Evolutionary conservation across 1,284 basidiomycete genomes (phyloP).

Genomic region (Trichosporon asahii): DNA sequence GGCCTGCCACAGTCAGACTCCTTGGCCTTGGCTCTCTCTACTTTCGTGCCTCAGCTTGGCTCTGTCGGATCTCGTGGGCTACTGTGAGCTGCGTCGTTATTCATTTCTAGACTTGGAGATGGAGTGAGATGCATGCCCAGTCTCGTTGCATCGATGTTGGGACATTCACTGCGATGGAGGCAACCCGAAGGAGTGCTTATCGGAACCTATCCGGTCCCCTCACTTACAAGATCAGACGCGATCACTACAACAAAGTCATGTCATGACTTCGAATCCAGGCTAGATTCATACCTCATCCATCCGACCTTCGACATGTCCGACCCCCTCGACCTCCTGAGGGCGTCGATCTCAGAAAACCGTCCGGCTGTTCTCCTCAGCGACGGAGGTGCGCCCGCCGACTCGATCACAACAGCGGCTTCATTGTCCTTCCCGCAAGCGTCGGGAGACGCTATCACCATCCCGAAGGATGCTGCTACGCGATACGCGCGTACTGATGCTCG

Average conservation of each 20-base stretch:
- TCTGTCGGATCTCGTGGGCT: too few species aligned
- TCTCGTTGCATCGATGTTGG: too few species aligned
- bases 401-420: slow-evolving; percentile 62
- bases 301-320: slow-evolving; percentile 23
- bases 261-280: neutral
- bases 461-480: slow-evolving; percentile 70
- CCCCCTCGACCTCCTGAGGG: slow-evolving; percentile 43
- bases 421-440: slow-evolving; percentile 60
- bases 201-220: neutral
- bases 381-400: slow-evolving; percentile 53
- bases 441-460: slow-evolving; percentile 52
- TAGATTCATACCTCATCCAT: neutral
- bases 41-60: too few species aligned
- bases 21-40: too few species aligned
- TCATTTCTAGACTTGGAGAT: too few species aligned
- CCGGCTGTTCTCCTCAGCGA: slow-evolving; percentile 49
- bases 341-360: slow-evolving; percentile 29
- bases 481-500: slow-evolving; percentile 57
- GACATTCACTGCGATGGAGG: too few species aligned
- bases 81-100: too few species aligned
- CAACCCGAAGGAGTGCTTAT: too few species aligned
- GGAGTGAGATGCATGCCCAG: too few species aligned
- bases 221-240: neutral
- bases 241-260: neutral
- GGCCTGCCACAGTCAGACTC: neutral